phyloP scores from a whole-genome alignment of 371 early-diverging fungal genomes.

The Apophysomyces ossiformis region DNA sequence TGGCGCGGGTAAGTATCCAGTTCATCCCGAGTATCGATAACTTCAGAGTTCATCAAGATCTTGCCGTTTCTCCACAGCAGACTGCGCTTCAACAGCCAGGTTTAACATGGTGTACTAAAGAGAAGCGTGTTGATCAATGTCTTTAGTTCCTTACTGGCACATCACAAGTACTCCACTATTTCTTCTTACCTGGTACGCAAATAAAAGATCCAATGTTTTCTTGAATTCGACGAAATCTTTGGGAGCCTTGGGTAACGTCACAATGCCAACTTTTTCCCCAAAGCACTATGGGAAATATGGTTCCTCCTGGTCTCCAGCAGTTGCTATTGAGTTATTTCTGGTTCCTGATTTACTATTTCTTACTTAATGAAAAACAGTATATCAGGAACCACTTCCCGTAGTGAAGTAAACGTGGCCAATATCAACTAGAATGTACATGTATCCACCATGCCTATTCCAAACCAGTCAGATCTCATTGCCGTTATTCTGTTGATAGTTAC shows the following conservation, averaged over 20 bases:
- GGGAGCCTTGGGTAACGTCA: too few relatives aligned
- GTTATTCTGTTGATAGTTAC: neutral
- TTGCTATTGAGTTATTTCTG: too few relatives aligned
- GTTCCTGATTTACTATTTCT: too few relatives aligned
- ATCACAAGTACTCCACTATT: neutral
- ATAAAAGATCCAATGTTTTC: too few relatives aligned
- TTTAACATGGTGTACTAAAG: neutral
- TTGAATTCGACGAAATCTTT: too few relatives aligned
- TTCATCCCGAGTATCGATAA: conserved; percentile 2
- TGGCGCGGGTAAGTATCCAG: neutral
- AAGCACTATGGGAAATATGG: too few relatives aligned
- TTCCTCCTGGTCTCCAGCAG: too few relatives aligned
- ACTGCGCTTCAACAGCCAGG: conserved; percentile 12
- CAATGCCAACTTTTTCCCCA: too few relatives aligned
- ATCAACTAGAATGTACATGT: neutral
- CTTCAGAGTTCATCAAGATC: conserved; percentile 14
- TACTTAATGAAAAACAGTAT: too few relatives aligned
- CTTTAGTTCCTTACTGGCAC: too few relatives aligned
- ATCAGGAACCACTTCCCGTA: too few relatives aligned
- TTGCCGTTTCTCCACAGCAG: conserved; percentile 10
- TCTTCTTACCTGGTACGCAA: neutral
- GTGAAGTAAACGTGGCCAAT: too few relatives aligned
- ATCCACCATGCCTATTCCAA: neutral
- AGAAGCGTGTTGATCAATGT: neutral
- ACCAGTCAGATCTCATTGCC: neutral